phyloP scores from a whole-genome alignment of 2,329 filamentous ascomycete species.

The Dactylellina parvicollis region DNA sequence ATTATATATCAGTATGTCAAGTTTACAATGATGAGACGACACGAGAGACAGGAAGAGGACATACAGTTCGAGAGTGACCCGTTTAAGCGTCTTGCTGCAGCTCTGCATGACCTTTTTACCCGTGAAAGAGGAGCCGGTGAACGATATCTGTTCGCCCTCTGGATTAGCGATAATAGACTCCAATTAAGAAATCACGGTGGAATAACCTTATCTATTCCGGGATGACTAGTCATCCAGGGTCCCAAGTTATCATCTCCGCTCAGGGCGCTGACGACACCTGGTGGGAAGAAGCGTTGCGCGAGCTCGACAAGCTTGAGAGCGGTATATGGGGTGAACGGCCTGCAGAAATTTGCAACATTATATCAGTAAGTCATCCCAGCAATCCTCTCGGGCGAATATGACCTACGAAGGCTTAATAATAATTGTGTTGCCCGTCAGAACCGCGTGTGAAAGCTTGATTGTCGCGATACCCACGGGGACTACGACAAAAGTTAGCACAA shows the following conservation, averaged over 20 bases:
- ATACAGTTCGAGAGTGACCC: conserved; percentile 69
- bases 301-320: conserved; percentile 71
- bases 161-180: background rate
- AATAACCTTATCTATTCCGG: conserved; percentile 69
- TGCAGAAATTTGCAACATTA: conserved; percentile 54
- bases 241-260: conserved; percentile 71
- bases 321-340: conserved; percentile 69
- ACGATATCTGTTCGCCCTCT: conserved; percentile 61
- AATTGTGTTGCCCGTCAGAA: conserved; percentile 69
- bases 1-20: background rate
- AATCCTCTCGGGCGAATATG: conserved; percentile 53
- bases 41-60: conserved; percentile 23
- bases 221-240: conserved; percentile 69
- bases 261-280: conserved; percentile 71
- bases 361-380: background rate
- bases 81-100: conserved; percentile 69
- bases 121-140: conserved; percentile 71
- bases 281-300: conserved; percentile 68
- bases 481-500: background rate
- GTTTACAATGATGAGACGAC: background rate
- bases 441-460: conserved; percentile 68
- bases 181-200: background rate
- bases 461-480: conserved; percentile 66
- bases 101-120: conserved; percentile 71
- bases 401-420: conserved; percentile 68